Base-by-base conservation (phyloP, 2,329 filamentous ascomycete genomes). In the Colletotrichum sansevieriae region DNA sequence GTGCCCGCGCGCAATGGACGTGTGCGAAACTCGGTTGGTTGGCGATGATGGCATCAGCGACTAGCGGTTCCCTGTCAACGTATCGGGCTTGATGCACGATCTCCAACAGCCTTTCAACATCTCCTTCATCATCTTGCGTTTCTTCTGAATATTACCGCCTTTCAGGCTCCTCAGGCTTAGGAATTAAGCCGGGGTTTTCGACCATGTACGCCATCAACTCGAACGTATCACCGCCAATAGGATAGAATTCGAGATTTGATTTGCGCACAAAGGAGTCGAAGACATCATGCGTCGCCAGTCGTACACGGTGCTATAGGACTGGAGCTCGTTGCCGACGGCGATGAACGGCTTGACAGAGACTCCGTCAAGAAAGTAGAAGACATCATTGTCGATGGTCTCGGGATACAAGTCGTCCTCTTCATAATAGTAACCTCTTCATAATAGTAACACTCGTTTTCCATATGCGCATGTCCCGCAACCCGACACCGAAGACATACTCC, bases 381-480 rank as follows among this genome's bases (percentile, higher is more conserved):
- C 25, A 77, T 89, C 55, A 83, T 89, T 6, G 75, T 89, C 10
- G 83, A 74, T 2, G 87, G 87, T 3, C 76, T 90, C 1, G 75
- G 83, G 12, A 77, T 89, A 12, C 88, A 90, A 72, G 81, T 90
- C 18, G 44, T 86, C n/a, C 83, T 86, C 65, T 90, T 90, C 73
- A 78, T 88, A 43, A 54, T 83, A 2, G 80, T 83, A 0, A 81
- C 84, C 83, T 86, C 65, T 90, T 90, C 73, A 78, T 88, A 43
- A 54, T 83, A 2, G 80, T 83, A 0, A 81, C 84, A 0, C 72
- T 81, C 3, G 71, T 84, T 1, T 88, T 87, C 75, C 83, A 88
- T 67, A 54, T 72, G 4, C 74, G 77, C 29, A 73, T 77, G 43
- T 63, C 57, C 12, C 59, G 62, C n/a, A 60, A 68, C 33, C 75